These are phyloP conservation scores for Metschnikowia cerradonensis DNA, from an alignment of 805 yeast species.

Conservation along the genomic window DNA sequence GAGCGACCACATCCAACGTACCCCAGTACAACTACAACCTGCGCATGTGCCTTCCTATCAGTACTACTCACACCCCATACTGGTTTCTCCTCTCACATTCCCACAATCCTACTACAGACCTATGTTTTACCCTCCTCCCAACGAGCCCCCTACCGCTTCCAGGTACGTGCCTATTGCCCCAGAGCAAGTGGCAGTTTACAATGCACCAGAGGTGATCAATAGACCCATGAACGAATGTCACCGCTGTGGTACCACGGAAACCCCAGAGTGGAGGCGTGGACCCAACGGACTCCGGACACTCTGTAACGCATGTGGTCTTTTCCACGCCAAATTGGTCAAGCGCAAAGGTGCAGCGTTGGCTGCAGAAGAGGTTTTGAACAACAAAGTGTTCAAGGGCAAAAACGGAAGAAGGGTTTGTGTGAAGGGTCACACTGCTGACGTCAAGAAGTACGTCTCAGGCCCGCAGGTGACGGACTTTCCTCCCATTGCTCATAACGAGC, in stretches of 20 bases:
- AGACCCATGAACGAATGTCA: slow-evolving; percentile 36
- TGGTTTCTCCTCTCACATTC: slow-evolving; percentile 3
- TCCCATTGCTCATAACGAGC: slow-evolving; percentile 5
- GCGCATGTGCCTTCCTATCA: slow-evolving; percentile 2
- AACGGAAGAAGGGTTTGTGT: slow-evolving; percentile 40
- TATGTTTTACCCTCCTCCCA: slow-evolving; percentile 1
- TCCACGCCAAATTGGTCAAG: slow-evolving; percentile 38
- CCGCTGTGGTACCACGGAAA: slow-evolving; percentile 44
- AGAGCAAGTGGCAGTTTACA: slow-evolving; percentile 5
- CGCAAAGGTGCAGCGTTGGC: slow-evolving; percentile 28
- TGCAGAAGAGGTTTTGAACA: slow-evolving; percentile 38
- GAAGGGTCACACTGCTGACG: slow-evolving; percentile 20
- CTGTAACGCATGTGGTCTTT: slow-evolving; percentile 43
- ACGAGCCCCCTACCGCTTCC: neutral
- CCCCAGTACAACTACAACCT: neutral
- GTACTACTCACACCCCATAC: slow-evolving; percentile 4
- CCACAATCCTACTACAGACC: slow-evolving; percentile 7
- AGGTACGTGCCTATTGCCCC: neutral
- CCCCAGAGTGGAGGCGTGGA: slow-evolving; percentile 45
- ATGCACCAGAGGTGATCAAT: slow-evolving; percentile 15
- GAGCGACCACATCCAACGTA: neutral
- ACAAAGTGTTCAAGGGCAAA: slow-evolving; percentile 41
- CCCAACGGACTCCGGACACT: slow-evolving; percentile 44
- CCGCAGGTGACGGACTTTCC: slow-evolving; percentile 11
- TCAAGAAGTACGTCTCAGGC: neutral